These are phyloP conservation scores for Solanum pimpinellifolium DNA, from an alignment of 257 asterid genomes.

Conservation along the genomic window DNA sequence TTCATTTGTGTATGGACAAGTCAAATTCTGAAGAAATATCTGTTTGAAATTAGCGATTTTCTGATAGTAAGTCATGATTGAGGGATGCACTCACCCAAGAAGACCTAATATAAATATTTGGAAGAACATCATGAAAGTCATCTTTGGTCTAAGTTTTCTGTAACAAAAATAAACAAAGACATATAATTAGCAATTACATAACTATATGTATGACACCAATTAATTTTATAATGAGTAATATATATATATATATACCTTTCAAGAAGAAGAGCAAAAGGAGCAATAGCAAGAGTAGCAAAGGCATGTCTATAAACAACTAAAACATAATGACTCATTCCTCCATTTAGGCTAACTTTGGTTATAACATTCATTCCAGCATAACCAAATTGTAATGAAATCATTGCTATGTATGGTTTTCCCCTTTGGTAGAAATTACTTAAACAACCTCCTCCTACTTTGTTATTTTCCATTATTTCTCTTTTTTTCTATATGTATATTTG, in stretches of 20 bases:
- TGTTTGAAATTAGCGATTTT: neutral
- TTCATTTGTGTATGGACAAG: neutral
- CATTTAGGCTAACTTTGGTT: slow-evolving; percentile 40
- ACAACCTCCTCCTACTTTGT: slow-evolving; percentile 1
- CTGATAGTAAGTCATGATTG: neutral
- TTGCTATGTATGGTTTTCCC: slow-evolving; percentile 52
- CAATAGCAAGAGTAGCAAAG: slow-evolving; percentile 41
- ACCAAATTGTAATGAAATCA: slow-evolving; percentile 64
- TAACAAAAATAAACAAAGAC: neutral
- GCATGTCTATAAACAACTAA: slow-evolving; percentile 73
- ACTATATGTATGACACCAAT: neutral
- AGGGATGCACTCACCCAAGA: slow-evolving; percentile 37
- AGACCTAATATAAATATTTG: slow-evolving; percentile 47
- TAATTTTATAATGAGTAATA: neutral
- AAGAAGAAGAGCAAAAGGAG: slow-evolving; percentile 50
- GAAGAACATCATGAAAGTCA: slow-evolving; percentile 44
- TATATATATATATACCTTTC: slow-evolving; percentile 27
- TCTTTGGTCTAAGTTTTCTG: slow-evolving; percentile 63
- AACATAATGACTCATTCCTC: slow-evolving; percentile 70
- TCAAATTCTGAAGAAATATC: fast-evolving
- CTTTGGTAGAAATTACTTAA: slow-evolving; percentile 5
- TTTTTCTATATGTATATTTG: neutral
- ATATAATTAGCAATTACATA: neutral
- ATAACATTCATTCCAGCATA: slow-evolving; percentile 65
- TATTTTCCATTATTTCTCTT: slow-evolving; percentile 8